phyloP scores from a whole-genome alignment of 495 filamentous ascomycete species.

The Trichoderma reesei region DNA sequence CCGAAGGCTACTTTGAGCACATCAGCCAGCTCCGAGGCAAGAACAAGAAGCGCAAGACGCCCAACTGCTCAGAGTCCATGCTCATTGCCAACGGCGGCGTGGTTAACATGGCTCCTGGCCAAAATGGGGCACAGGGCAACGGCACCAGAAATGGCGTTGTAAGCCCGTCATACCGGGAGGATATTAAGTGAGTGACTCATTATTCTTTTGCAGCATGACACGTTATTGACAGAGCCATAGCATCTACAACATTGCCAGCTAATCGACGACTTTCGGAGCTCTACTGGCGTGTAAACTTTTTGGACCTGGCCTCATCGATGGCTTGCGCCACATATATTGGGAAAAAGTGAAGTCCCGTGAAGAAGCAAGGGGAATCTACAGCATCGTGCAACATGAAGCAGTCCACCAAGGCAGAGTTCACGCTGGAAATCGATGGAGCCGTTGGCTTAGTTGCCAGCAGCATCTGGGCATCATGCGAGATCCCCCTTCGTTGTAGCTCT shows the following conservation, averaged over 20 bases:
- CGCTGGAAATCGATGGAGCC: too few species aligned
- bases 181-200: slow-evolving; percentile 20
- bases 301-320: too few species aligned
- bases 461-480: too few species aligned
- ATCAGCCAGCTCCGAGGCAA: slow-evolving; percentile 67
- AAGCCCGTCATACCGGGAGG: slow-evolving; percentile 21
- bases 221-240: neutral
- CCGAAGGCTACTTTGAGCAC: slow-evolving; percentile 77
- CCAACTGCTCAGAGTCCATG: neutral
- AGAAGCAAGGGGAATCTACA: too few species aligned
- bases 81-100: slow-evolving; percentile 17
- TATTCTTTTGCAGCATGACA: neutral
- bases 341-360: too few species aligned
- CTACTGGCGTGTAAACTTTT: too few species aligned
- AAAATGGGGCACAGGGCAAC: neutral
- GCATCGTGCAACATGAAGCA: too few species aligned
- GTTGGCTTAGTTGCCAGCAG: too few species aligned
- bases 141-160: neutral
- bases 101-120: slow-evolving; percentile 13
- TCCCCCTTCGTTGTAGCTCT: too few species aligned
- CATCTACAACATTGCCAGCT: neutral
- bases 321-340: too few species aligned
- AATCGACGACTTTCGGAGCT: too few species aligned
- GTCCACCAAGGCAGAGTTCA: too few species aligned
- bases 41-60: slow-evolving; percentile 41